These are phyloP conservation scores for Penicillium sclerotiorum DNA, from an alignment of 2,329 filamentous ascomycete species.

Conservation along the genomic window DNA sequence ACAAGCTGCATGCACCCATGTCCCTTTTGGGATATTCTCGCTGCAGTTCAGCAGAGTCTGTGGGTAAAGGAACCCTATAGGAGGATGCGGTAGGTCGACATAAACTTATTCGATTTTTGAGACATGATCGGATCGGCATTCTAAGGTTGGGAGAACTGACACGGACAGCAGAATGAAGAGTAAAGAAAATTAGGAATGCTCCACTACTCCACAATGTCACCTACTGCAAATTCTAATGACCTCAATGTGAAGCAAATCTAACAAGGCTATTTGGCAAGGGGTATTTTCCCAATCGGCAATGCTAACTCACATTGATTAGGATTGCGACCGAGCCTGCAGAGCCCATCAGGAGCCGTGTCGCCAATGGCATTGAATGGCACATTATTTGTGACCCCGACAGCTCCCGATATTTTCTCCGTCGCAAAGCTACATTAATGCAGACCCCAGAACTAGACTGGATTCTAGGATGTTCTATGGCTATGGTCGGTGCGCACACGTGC, in stretches of 20 bases:
- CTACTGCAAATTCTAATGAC: slow-evolving; percentile 28
- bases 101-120: no score
- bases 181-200: no score
- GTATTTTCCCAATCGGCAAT: slow-evolving; percentile 59
- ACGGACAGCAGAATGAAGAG: background rate
- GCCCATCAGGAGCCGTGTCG: slow-evolving; percentile 54
- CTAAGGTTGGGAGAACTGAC: no score
- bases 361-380: slow-evolving; percentile 55
- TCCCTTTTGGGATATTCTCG: background rate
- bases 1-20: background rate
- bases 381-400: slow-evolving; percentile 51
- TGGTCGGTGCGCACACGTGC: slow-evolving; percentile 50
- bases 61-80: no score
- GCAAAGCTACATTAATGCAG: no score
- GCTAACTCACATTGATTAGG: slow-evolving; percentile 8
- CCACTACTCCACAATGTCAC: background rate
- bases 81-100: no score
- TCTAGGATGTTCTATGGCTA: slow-evolving; percentile 47
- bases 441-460: slow-evolving; percentile 20
- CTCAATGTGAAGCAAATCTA: slow-evolving; percentile 57
- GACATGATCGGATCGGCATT: no score
- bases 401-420: slow-evolving; percentile 46
- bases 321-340: slow-evolving; percentile 35
- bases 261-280: no score
- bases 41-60: background rate